Percentiles rank a stretch among this genome's conserved stretches.
These are phyloP conservation scores for Monilinia laxa DNA, from an alignment of 2,329 filamentous ascomycete genomes.

Conservation along the genomic window DNA sequence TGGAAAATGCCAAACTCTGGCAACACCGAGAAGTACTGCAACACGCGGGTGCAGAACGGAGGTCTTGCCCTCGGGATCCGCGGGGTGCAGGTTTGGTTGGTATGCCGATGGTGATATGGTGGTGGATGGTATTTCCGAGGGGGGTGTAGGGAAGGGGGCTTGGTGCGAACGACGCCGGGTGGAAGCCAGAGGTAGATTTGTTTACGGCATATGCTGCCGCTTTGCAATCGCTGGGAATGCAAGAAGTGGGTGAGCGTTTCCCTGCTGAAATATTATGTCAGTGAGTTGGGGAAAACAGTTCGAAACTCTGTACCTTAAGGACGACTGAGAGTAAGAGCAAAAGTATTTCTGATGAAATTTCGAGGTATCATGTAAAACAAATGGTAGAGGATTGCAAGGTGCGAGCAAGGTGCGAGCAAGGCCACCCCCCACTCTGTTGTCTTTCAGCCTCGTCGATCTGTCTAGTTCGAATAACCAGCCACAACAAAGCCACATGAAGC, in stretches of 20 bases:
- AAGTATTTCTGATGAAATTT: not conserved
- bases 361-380: not conserved
- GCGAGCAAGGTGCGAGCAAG: not conserved
- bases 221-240: constrained; percentile 34
- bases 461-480: not conserved
- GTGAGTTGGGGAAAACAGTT: not conserved
- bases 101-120: constrained; percentile 17
- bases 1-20: constrained; percentile 69
- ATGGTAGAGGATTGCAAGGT: not conserved
- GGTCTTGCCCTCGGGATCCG: constrained; percentile 32
- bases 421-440: not conserved
- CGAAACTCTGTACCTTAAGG: not conserved
- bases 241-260: constrained; percentile 1
- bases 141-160: constrained; percentile 19
- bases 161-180: constrained; percentile 27
- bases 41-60: constrained; percentile 71
- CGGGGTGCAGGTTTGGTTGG: constrained; percentile 34
- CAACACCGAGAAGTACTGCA: constrained; percentile 73
- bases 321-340: not conserved
- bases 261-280: constrained; percentile 8
- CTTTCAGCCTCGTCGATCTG: constrained; percentile 11
- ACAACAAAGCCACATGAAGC: constrained; percentile 14
- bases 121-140: constrained; percentile 19
- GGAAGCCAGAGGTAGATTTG: constrained; percentile 38
- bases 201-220: constrained; percentile 42